A percentile compares a stretch with the other conserved stretches of the same genome.
Conservation (phyloP, 139 green algal genomes). For the Mychonastes homosphaera region DNA sequence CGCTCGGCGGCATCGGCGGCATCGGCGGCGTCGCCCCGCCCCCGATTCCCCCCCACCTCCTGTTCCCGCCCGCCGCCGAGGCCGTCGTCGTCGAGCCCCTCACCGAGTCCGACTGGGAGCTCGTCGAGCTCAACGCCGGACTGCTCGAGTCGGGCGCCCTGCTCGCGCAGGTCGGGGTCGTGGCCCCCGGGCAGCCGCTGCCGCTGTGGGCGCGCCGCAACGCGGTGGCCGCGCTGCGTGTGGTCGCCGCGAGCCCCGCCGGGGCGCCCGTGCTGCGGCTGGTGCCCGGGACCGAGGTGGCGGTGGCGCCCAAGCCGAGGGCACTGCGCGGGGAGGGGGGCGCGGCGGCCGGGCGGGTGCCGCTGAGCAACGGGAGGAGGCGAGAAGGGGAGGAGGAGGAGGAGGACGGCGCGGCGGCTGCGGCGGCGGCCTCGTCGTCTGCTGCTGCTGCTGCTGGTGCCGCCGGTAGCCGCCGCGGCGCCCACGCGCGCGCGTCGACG, state of each 20-base stretch:
- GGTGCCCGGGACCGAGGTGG: constrained; percentile 48
- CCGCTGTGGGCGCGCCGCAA: constrained; percentile 50
- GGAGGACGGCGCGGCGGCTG: no score
- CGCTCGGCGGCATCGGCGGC: background rate
- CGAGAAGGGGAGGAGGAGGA: no score
- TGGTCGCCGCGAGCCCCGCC: constrained; percentile 10
- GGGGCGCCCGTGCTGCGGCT: constrained; percentile 42
- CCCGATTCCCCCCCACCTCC: background rate
- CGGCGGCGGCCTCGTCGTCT: no score
- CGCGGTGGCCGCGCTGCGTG: constrained; percentile 17
- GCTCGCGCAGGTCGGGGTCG: constrained; percentile 50
- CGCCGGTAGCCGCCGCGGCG: background rate
- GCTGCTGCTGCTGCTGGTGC: background rate
- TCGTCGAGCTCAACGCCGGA: constrained; percentile 65
- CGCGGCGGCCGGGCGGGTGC: background rate
- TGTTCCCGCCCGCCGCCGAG: constrained; percentile 13
- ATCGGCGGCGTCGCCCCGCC: no score
- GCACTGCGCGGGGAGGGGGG: constrained; percentile 14
- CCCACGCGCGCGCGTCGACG: no score
- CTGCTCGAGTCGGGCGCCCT: constrained; percentile 47
- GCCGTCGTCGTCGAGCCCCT: constrained; percentile 25
- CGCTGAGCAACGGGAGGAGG: no score
- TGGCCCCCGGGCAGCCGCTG: constrained; percentile 45
- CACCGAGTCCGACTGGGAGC: constrained; percentile 66
- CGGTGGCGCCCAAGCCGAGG: constrained; percentile 61